phyloP scores from a whole-genome alignment of 2,329 filamentous ascomycete species.

The Colletotrichum coccodes region DNA sequence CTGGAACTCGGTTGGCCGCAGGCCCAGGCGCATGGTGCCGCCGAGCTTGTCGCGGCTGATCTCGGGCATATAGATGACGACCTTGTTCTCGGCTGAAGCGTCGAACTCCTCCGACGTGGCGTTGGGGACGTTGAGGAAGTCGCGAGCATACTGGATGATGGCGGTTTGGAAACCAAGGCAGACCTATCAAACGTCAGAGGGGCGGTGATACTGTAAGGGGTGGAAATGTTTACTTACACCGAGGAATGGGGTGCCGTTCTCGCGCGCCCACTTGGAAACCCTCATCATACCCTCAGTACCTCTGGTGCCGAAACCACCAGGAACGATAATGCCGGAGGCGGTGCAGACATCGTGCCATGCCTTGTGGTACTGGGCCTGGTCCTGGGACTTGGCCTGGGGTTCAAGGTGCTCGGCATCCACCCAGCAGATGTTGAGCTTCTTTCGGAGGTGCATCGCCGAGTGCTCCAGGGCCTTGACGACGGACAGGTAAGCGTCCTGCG shows the following conservation, averaged over 20 bases:
- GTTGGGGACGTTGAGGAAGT: constrained; percentile 71
- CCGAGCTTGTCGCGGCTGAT: constrained; percentile 80
- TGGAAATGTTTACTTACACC: constrained; percentile 54
- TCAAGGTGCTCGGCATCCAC: constrained; percentile 90
- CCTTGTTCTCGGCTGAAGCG: constrained; percentile 68
- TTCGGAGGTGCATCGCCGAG: constrained; percentile 84
- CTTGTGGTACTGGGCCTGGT: constrained; percentile 82
- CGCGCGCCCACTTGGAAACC: constrained; percentile 87
- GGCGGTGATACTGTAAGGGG: not conserved
- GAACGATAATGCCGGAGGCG: constrained; percentile 74
- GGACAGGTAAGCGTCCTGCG: constrained; percentile 87
- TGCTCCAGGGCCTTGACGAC: constrained; percentile 92
- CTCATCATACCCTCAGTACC: constrained; percentile 92
- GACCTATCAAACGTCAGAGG: constrained; percentile 53
- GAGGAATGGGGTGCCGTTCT: constrained; percentile 82
- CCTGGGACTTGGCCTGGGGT: constrained; percentile 64
- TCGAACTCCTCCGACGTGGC: constrained; percentile 68
- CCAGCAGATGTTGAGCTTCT: constrained; percentile 83
- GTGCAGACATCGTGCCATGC: constrained; percentile 85
- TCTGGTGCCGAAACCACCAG: constrained; percentile 82
- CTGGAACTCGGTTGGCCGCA: constrained; percentile 81
- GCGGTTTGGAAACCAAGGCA: constrained; percentile 95
- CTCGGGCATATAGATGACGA: constrained; percentile 95
- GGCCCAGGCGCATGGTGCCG: constrained; percentile 87
- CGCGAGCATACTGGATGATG: constrained; percentile 87